Base-by-base conservation (phyloP, 176 grass and related monocot species). In the Aegilops umbellulata region DNA sequence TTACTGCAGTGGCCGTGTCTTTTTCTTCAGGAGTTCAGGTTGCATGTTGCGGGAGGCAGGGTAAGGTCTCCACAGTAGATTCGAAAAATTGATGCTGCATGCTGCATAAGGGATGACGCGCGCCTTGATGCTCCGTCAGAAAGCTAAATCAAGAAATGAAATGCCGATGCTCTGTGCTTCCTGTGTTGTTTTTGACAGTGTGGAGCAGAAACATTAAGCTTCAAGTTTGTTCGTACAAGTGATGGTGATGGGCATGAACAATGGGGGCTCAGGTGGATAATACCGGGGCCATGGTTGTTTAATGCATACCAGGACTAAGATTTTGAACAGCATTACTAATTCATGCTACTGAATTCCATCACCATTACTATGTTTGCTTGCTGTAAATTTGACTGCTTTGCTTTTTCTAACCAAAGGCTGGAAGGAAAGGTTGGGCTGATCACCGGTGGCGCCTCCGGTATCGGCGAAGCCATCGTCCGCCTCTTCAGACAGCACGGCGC, bases 401-500 rank as follows among this genome's bases (percentile, higher is more conserved):
- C 29, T 41, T 86, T 76, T 8, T 65, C 32, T 55, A 69, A n/a
- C 15, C 36, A 47, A 74, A 98, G 96, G 65, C 66, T 95, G 78
- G 86, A 92, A 84, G 87, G 93, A 6, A 95, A 98, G 87, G 93
- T 94, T 8, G 91, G 88, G 19, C 87, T 98, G 41, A 87, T 98
- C n/a, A 98, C 96, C 11, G 93, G 96, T 1, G 90, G 96, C 24
- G 93, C 90, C n/a, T 53, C 82, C 0, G 96, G 96, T 7, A 95
- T 95, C 14, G 96, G 96, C 5, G 91, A 98, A 78, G 86, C 89
- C 86, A 95, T 93, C 30, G 88, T 69, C 0, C 92, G 74, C n/a
- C 96, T 98, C 57, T 98, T 98, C 79, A 86, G 64, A 69, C 74
- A 94, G 68, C 96, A 98, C 19, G 93, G 96, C 13, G 96, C 96